These are phyloP conservation scores for Beauveria sp. DNA, from an alignment of 2,329 filamentous ascomycete genomes.

Conservation along the genomic window DNA sequence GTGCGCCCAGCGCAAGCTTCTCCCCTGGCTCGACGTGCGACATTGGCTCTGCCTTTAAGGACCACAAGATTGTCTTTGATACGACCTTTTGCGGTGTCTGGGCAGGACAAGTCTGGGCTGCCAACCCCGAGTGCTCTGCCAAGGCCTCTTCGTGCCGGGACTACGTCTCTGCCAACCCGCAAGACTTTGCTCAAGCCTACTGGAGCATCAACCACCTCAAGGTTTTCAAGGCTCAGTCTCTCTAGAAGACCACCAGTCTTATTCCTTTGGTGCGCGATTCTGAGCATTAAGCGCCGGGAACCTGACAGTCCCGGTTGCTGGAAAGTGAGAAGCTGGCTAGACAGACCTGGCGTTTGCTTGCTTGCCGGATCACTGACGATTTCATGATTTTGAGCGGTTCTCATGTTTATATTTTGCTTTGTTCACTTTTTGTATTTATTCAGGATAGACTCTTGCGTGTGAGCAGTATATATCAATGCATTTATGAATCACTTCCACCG, in stretches of 20 bases:
- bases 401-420: background rate
- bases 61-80: slow-evolving; percentile 72
- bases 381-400: background rate
- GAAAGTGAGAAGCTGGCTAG: background rate
- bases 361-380: background rate
- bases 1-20: slow-evolving; percentile 61
- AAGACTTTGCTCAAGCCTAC: slow-evolving; percentile 63
- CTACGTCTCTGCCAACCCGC: slow-evolving; percentile 65
- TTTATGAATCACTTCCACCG: background rate
- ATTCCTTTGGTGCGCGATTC: background rate
- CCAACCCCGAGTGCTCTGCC: slow-evolving; percentile 48
- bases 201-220: slow-evolving; percentile 69
- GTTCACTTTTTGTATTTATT: slow-evolving; percentile 6
- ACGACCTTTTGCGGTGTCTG: slow-evolving; percentile 84
- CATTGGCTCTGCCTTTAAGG: slow-evolving; percentile 59
- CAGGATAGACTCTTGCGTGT: background rate
- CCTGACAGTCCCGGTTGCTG: background rate
- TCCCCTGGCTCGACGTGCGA: slow-evolving; percentile 59
- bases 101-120: slow-evolving; percentile 64
- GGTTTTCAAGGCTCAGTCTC: slow-evolving; percentile 38
- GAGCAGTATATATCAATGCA: slow-evolving; percentile 5
- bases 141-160: slow-evolving; percentile 59
- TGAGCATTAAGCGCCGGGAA: background rate
- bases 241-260: background rate
- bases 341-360: background rate